Percentiles rank a stretch among this genome's conserved stretches.
Evolutionary conservation across 1,284 basidiomycete genomes (phyloP).

Genomic region (Ustilago crameri): DNA sequence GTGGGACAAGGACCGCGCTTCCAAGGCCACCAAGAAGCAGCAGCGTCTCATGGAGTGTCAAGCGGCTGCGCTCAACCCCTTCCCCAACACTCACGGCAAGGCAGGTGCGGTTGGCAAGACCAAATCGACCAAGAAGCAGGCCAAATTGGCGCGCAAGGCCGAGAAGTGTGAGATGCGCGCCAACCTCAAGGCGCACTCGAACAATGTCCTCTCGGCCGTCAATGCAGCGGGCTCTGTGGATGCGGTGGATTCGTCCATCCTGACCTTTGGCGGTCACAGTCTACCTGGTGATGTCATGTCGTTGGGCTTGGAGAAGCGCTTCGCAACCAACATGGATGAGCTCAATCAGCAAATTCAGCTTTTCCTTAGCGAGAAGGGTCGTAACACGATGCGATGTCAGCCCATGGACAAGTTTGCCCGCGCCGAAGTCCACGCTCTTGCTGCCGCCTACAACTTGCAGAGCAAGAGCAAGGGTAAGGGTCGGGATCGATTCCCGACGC

Average conservation of each 20-base stretch:
- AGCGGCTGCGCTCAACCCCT: conserved; percentile 72
- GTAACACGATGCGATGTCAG: conserved; percentile 61
- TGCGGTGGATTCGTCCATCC: conserved; percentile 27
- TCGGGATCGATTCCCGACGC: conserved; percentile 55
- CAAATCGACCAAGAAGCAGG: conserved; percentile 52
- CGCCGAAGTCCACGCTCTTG: conserved; percentile 65
- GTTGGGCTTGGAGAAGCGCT: conserved; percentile 31
- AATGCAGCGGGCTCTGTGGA: conserved; percentile 38
- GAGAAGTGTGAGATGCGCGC: conserved; percentile 50
- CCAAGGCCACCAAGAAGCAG: conserved; percentile 53
- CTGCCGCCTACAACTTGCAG: conserved; percentile 59
- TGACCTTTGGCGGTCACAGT: conserved; percentile 28
- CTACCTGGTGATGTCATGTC: conserved; percentile 19
- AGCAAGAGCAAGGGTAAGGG: conserved; percentile 59
- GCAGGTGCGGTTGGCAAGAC: conserved; percentile 30
- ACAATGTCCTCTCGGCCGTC: conserved; percentile 32
- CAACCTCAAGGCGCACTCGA: conserved; percentile 42
- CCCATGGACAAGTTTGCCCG: conserved; percentile 66
- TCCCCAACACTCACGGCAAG: conserved; percentile 61
- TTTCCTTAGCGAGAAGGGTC: conserved; percentile 49
- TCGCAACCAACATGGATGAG: conserved; percentile 53
- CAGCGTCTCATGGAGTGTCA: conserved; percentile 68
- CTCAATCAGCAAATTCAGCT: conserved; percentile 58
- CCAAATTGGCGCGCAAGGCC: conserved; percentile 49
- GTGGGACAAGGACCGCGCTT: conserved; percentile 59